phyloP scores from a whole-genome alignment of 1,284 basidiomycete genomes.

The Ustilago esculenta region DNA sequence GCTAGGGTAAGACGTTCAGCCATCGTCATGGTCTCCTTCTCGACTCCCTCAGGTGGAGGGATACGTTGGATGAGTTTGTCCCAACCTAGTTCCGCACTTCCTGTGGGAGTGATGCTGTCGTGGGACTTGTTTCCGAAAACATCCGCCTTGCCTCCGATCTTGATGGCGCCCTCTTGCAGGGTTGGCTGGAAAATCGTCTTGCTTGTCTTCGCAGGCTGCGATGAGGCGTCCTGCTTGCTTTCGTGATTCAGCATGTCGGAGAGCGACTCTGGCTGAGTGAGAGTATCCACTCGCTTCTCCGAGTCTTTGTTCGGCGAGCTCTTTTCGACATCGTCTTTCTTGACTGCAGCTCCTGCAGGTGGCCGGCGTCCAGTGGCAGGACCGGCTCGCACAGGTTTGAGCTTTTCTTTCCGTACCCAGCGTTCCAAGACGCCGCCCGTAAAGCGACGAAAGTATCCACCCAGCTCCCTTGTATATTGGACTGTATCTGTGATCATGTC shows the following conservation, averaged over 20 bases:
- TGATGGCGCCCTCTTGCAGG: constrained; percentile 26
- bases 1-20: constrained; percentile 64
- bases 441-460: constrained; percentile 64
- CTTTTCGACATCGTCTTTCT: background rate
- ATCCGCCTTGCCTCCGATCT: constrained; percentile 26
- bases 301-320: constrained; percentile 1
- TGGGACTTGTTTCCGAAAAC: constrained; percentile 1
- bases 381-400: constrained; percentile 53
- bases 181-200: constrained; percentile 31
- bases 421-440: constrained; percentile 56
- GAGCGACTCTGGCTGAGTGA: constrained; percentile 29
- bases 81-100: constrained; percentile 18
- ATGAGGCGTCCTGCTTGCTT: constrained; percentile 5
- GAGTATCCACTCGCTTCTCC: constrained; percentile 12
- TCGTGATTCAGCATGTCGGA: constrained; percentile 33
- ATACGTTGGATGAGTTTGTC: constrained; percentile 40
- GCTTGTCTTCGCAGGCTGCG: constrained; percentile 2
- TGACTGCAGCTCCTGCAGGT: constrained; percentile 11
- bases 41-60: constrained; percentile 46
- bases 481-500: constrained; percentile 64
- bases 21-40: constrained; percentile 51
- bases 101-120: background rate
- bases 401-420: constrained; percentile 55
- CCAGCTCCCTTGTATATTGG: constrained; percentile 59
- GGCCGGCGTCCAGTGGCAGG: constrained; percentile 20